These are phyloP conservation scores for Magnolia officinalis DNA, from an alignment of 164 flowering plant genomes.

Conservation along the genomic window DNA sequence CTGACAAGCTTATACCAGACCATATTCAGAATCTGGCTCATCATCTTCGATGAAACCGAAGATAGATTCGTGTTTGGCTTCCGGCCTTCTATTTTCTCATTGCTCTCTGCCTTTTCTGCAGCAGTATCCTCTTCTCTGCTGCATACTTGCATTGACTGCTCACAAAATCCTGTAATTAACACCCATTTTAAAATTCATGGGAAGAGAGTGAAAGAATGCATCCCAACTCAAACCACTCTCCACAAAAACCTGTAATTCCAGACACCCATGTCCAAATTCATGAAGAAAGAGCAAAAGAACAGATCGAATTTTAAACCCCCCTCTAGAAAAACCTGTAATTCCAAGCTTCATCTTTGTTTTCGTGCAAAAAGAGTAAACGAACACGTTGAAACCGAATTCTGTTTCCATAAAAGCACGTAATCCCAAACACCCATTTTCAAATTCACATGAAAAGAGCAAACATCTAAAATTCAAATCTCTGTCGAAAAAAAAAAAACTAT, in stretches of 20 bases:
- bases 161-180: constrained; percentile 14
- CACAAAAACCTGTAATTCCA: constrained; percentile 1
- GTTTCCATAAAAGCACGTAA: neutral
- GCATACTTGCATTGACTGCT: constrained; percentile 22
- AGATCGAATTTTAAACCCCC: neutral
- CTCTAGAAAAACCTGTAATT: neutral
- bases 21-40: constrained; percentile 24
- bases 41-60: constrained; percentile 17
- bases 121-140: constrained; percentile 13
- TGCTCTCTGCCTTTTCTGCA: neutral
- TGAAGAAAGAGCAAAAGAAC: neutral
- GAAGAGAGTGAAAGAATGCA: neutral
- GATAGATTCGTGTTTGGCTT: neutral
- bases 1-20: constrained; percentile 36
- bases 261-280: neutral
- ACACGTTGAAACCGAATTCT: no score
- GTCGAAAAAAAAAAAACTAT: no score
- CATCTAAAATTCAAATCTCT: no score
- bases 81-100: neutral
- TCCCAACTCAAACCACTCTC: neutral
- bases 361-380: neutral
- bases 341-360: neutral
- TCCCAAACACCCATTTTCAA: neutral
- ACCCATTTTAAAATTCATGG: neutral
- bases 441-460: neutral